These are phyloP conservation scores for Paradendryphiella salina DNA, from an alignment of 2,329 filamentous ascomycete genomes.

Conservation along the genomic window DNA sequence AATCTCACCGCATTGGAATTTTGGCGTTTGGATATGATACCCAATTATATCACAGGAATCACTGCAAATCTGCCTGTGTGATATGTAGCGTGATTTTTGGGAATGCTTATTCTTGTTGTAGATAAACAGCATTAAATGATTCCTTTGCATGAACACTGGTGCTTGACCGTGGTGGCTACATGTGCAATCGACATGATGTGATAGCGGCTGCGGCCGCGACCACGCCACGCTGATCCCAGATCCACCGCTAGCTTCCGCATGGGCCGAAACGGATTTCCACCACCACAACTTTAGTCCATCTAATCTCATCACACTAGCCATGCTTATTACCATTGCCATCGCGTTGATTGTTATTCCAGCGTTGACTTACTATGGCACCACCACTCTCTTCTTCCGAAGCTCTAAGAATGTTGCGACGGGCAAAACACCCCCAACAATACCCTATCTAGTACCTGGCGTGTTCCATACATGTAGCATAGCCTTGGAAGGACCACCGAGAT, in stretches of 20 bases:
- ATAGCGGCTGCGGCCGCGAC: not conserved
- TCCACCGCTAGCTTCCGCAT: constrained; percentile 2
- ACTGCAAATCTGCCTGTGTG: not conserved
- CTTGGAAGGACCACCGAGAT: constrained; percentile 23
- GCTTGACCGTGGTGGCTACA: not conserved
- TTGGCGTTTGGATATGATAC: constrained; percentile 20
- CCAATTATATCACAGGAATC: not conserved
- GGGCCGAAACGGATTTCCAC: not conserved
- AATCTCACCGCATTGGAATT: not conserved
- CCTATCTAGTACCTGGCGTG: constrained; percentile 29
- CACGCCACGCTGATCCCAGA: not conserved
- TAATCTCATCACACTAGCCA: constrained; percentile 1
- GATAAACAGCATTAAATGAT: too few species aligned
- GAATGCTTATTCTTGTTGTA: too few species aligned
- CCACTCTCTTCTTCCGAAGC: constrained; percentile 22
- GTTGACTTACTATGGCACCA: constrained; percentile 30
- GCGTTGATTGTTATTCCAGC: constrained; percentile 16
- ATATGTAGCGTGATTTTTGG: too few species aligned
- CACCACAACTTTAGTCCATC: not conserved
- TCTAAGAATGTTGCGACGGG: constrained; percentile 11
- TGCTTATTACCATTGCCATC: constrained; percentile 2
- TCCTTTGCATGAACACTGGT: not conserved
- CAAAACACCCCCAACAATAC: constrained; percentile 29
- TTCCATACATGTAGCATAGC: constrained; percentile 29
- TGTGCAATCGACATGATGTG: not conserved